Evolutionary conservation across 2,329 filamentous ascomycete species (phyloP).

Genomic region (Leptographium lundbergii): DNA sequence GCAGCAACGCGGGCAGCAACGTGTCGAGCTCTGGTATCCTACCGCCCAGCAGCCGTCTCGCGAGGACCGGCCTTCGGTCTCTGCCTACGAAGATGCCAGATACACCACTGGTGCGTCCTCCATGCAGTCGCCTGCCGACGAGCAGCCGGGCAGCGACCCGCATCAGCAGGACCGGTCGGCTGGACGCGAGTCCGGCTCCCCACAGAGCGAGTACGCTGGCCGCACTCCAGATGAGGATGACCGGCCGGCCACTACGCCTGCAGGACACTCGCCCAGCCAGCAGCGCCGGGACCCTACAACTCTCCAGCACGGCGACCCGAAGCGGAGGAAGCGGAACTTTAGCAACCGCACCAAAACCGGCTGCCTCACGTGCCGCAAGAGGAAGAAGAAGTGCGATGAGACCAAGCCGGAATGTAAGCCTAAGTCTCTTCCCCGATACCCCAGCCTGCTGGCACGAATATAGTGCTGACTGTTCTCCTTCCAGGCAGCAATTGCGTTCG

Average conservation of each 20-base stretch:
- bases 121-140: slow-evolving; percentile 30
- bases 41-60: slow-evolving; percentile 28
- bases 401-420: slow-evolving; percentile 78
- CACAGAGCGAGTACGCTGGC: slow-evolving; percentile 36
- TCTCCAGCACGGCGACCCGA: slow-evolving; percentile 44
- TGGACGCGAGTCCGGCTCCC: slow-evolving; percentile 23
- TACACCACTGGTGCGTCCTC: slow-evolving; percentile 30
- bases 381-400: slow-evolving; percentile 98
- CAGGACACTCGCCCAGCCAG: slow-evolving; percentile 30
- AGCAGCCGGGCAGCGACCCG: slow-evolving; percentile 32
- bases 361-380: slow-evolving; percentile 78
- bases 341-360: slow-evolving; percentile 94
- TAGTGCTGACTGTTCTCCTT: background rate
- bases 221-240: slow-evolving; percentile 45
- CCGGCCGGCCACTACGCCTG: slow-evolving; percentile 26
- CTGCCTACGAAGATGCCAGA: slow-evolving; percentile 34
- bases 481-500: slow-evolving; percentile 79
- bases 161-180: slow-evolving; percentile 5
- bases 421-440: background rate
- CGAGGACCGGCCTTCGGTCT: slow-evolving; percentile 32
- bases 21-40: slow-evolving; percentile 33
- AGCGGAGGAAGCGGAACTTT: slow-evolving; percentile 69
- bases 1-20: slow-evolving; percentile 18
- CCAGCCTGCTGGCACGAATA: background rate
- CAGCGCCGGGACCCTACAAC: slow-evolving; percentile 29